Evolutionary conservation across 495 filamentous ascomycete species (phyloP), one percentile per base, ranked within the genome.

Genomic region (Friedmanniomyces endolithicus): DNA sequence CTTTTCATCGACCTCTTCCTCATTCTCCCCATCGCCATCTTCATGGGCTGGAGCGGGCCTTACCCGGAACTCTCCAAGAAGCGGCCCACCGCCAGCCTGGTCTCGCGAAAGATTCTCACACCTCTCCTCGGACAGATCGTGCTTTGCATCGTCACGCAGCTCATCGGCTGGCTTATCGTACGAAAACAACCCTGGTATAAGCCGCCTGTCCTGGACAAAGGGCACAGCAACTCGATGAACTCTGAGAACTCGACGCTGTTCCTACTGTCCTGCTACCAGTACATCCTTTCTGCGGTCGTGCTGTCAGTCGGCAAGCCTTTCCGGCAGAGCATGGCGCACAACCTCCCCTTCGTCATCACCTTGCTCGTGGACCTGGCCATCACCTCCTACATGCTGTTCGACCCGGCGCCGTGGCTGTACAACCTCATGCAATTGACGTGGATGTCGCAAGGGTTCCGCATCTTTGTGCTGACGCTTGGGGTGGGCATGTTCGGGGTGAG

Each of bases 31-130:
- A 94, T 99, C 52, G 92, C 92, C 24, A 86, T 99, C 34, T 96
- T 96, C 66, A 99, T 99, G 94, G 89, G 94, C 54, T 96, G 94
- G 92, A 85, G 86, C 25, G 87, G 84, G 6, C 81, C 94, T 16
- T 87, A 83, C 69, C 84, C 85, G 25, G 71, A 78, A 35, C 80
- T 99, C 12, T 83, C 80, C 60, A 78, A 75, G 37, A 97, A 95
- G 66, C 78, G 87, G 45, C 92, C 92, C 22, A 97, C 88, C 3
- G 90, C 92, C 22, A 87, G 88, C 64, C 79, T 99, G 11, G 90
- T 99, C 9, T 95, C 88, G 16, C 80, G 90, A 25, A 97, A 97
- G 68, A 86, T 97, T 27, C 76, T 99, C 50, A 86, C 82, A 0
- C 90, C 94, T 19, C 74, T 99, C 43, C 72, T 99, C 16, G 88